Conservation (phyloP, 2,329 filamentous ascomycete genomes). For the Colletotrichum gigasporum region DNA sequence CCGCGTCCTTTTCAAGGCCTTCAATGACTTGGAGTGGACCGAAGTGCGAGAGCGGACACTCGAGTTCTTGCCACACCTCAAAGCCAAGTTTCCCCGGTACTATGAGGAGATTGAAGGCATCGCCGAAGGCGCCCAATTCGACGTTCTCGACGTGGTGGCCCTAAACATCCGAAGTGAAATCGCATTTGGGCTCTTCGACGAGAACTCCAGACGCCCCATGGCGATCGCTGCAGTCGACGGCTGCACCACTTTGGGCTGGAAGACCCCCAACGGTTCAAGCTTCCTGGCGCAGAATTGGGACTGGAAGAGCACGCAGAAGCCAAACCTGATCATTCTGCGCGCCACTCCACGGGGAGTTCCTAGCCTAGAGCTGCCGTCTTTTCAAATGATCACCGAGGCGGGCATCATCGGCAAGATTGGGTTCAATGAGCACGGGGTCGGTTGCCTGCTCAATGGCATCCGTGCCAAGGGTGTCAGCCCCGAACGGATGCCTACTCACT, state of each 20-base stretch:
- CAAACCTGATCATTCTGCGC: constrained; percentile 48
- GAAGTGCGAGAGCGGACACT: background rate
- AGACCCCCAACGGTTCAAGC: constrained; percentile 37
- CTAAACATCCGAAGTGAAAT: constrained; percentile 68
- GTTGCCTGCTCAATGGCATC: constrained; percentile 35
- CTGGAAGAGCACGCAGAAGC: constrained; percentile 61
- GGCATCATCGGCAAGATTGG: constrained; percentile 74
- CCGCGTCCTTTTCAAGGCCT: background rate
- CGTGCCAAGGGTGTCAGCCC: background rate
- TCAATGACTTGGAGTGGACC: background rate
- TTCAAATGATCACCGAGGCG: constrained; percentile 66
- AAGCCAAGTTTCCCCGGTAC: constrained; percentile 21
- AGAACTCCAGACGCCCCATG: constrained; percentile 21
- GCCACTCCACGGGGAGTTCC: background rate
- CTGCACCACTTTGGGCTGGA: constrained; percentile 62
- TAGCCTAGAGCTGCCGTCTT: constrained; percentile 46
- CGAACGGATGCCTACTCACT: constrained; percentile 62
- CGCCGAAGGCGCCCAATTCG: constrained; percentile 56
- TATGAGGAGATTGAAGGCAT: constrained; percentile 59
- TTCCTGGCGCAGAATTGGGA: constrained; percentile 69
- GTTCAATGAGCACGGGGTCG: constrained; percentile 67
- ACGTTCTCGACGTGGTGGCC: constrained; percentile 62
- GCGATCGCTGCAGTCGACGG: constrained; percentile 54
- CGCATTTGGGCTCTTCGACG: constrained; percentile 60
- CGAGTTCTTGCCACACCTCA: constrained; percentile 13